These are phyloP conservation scores for Didymosphaeria variabile DNA, from an alignment of 2,329 filamentous ascomycete species.

Conservation along the genomic window DNA sequence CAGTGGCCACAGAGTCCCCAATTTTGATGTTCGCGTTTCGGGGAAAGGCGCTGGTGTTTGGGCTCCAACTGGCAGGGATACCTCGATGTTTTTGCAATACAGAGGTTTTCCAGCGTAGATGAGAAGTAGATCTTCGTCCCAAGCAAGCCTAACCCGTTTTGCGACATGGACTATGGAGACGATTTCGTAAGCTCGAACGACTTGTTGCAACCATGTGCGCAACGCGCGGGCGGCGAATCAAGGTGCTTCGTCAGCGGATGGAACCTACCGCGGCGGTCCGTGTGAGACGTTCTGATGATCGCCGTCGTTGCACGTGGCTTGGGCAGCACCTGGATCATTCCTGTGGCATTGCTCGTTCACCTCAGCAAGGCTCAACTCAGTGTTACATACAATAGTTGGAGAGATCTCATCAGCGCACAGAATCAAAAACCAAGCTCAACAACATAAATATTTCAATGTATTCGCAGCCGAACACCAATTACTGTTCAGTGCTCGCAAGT, in stretches of 20 bases:
- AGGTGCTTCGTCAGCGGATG: conserved; percentile 1
- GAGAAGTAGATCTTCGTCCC: conserved; percentile 1
- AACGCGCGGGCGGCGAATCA: conserved; percentile 5
- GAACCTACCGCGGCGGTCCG: neutral
- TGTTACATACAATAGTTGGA: neutral
- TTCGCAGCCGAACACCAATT: neutral
- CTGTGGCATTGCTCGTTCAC: neutral
- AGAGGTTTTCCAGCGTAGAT: conserved; percentile 3
- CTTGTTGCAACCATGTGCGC: neutral
- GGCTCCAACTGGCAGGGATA: neutral
- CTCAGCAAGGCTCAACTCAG: neutral
- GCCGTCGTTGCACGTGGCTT: neutral
- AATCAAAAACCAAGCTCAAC: neutral
- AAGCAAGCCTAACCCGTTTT: conserved; percentile 13
- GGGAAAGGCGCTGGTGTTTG: conserved; percentile 6
- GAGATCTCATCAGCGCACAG: neutral
- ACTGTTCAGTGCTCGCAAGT: neutral
- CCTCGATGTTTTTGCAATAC: neutral
- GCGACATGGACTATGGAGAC: conserved; percentile 11
- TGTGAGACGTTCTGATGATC: conserved; percentile 16
- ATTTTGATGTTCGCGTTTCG: conserved; percentile 6
- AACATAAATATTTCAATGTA: neutral
- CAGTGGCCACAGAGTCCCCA: neutral
- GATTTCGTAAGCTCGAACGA: conserved; percentile 14
- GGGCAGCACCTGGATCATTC: neutral